Base-by-base conservation (phyloP, 164 flowering plant species). In the Piper betle region DNA sequence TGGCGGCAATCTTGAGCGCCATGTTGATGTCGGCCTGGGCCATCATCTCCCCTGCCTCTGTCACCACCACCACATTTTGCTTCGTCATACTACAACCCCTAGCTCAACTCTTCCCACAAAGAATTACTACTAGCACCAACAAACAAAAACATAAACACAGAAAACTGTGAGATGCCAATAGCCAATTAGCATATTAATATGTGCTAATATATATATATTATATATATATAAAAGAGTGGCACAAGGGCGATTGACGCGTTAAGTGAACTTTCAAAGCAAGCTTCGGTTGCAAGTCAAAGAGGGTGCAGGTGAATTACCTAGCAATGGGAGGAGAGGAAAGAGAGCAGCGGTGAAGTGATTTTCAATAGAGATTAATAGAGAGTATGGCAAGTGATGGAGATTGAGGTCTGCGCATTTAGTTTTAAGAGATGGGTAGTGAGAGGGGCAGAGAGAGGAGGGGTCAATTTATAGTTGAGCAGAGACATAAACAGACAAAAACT, bases 51-150 rank as follows among this genome's bases (percentile, higher is more conserved):
- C 60, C 64, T 5, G 53, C 39, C 20, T 77, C 81, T 1, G 81
- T 12, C 50, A 46, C 59, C 42, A 78, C 62, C 19, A 78, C 61
- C 75, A 82, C 80, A 72, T 74, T 82, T 42, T 76, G 86, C 69
- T 86, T 86, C 3, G 84, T 88, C 91, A 84, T 84, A 46, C 68
- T 56, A 46, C 37, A 4, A 39, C 15, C 20, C 57, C 39, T 39
- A 9, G 12, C 16, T 25, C 33, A 2, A 25, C 33, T 25, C 25
- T 17, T 13, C 39, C 20, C 50, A 37, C 16, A 1, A 15, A 40
- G 33, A 25, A 33, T 19, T 37, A 40, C 4, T 33, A 38, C 11
- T 37, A 8, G 60, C 39, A 39, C 11, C 33, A 37, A 15, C 60
- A 16, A 39, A 58, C 16, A 38, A 17, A 37, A 16, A 17, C 60